Evolutionary conservation across 192 early-diverging fungal genomes (phyloP), one percentile per base, ranked within the genome.

Genomic region (Coemansia sp.): DNA sequence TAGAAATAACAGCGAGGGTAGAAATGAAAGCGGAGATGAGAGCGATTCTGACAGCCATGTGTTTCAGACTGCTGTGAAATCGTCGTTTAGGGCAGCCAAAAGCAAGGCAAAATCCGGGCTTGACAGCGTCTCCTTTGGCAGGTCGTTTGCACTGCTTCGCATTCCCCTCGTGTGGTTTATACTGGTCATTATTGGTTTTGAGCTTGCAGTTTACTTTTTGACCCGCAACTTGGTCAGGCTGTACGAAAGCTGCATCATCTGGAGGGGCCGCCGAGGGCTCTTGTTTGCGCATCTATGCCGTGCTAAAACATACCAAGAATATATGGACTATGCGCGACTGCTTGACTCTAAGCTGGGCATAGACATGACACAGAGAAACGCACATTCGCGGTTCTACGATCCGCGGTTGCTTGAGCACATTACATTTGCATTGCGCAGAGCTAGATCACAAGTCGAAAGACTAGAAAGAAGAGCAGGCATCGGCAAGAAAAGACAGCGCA

Each of bases 261-360:
- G 75, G 75, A 61, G 70, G 11, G 75, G 75, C 5, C 19, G 26
- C 8, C 69, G 66, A 1, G 63, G 70, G 2, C 62, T 15, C 13
- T 13, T 70, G 26, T 53, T 67, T 39, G 9, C 5, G 4, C 50
- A 64, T 10, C 5, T 77, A 52, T 37, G 58, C 10, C 12, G 23
- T 1, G 67, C 75, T 16, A n/a, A 26, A 15, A 62, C 41, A 15
- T 77, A 77, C 41, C 52, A 58, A 32, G 69, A 74, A 57, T 79
- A 74, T 45, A 26, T 79, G 64, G 40, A 56, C 10, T 53, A 32
- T 45, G 77, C 77, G 16, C 60, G 49, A 12, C 16, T 62, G 40
- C 57, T 74, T 9, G 72, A 79, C 61, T 11, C 39, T 1, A 41
- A 68, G 18, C 48, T 59, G 38, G 66, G 63, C 9, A 37, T 62